Percentiles rank a stretch among this genome's conserved stretches.
These are phyloP conservation scores for Ascochyta fabae DNA, from an alignment of 2,329 filamentous ascomycete species.

Conservation along the genomic window DNA sequence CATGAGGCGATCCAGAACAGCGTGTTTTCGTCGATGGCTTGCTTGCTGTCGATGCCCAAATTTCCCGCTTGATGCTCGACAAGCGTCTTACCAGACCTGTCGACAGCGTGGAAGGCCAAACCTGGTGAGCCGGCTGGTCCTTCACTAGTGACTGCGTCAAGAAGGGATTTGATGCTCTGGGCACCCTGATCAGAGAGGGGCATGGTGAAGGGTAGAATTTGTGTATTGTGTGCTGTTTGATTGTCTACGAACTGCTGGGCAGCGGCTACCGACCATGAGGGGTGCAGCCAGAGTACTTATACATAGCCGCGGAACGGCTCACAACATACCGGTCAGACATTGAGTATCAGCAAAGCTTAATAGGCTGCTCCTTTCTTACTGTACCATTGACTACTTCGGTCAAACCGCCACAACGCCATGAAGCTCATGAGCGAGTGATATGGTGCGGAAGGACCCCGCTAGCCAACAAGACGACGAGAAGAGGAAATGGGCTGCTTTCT, in stretches of 20 bases:
- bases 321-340: neutral
- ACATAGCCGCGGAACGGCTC: neutral
- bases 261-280: conserved; percentile 1
- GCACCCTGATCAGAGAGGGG: conserved; percentile 38
- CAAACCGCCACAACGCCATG: neutral
- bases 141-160: conserved; percentile 37
- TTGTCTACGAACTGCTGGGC: conserved; percentile 3
- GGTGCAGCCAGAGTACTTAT: conserved; percentile 10
- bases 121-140: conserved; percentile 48
- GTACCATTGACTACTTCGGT: neutral
- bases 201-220: conserved; percentile 25
- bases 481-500: neutral
- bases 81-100: conserved; percentile 53
- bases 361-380: neutral
- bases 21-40: conserved; percentile 65
- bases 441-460: neutral
- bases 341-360: neutral
- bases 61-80: conserved; percentile 53
- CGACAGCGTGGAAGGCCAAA: conserved; percentile 54
- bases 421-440: neutral
- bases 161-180: conserved; percentile 46
- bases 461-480: neutral
- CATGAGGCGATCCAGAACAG: conserved; percentile 66
- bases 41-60: conserved; percentile 46
- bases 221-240: neutral